Conservation (phyloP, 1,284 basidiomycete genomes). For the Earliella scabrosa region DNA sequence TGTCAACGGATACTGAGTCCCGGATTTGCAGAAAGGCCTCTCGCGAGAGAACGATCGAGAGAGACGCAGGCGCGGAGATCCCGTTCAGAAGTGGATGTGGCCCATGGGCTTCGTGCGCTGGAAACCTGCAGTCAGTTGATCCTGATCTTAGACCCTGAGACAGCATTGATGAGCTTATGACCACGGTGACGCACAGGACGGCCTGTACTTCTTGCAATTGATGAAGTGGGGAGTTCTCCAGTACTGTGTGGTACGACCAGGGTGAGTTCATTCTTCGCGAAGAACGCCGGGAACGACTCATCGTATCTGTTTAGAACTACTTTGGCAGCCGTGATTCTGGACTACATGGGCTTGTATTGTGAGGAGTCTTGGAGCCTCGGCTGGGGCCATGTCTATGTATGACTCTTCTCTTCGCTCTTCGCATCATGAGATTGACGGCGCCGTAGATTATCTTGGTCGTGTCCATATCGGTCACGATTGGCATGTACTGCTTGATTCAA, state of each 20-base stretch:
- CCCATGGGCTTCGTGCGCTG: constrained; percentile 67
- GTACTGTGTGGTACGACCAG: constrained; percentile 68
- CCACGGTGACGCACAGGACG: constrained; percentile 47
- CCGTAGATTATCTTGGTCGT: constrained; percentile 62
- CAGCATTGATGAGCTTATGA: too few species aligned
- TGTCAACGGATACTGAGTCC: not conserved
- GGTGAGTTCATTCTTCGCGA: constrained; percentile 49
- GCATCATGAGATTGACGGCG: not conserved
- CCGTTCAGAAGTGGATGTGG: constrained; percentile 69
- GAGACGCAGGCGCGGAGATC: constrained; percentile 46
- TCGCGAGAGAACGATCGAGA: constrained; percentile 56
- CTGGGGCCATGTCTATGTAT: constrained; percentile 74
- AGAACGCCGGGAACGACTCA: not conserved
- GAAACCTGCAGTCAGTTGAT: constrained; percentile 54
- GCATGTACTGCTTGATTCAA: constrained; percentile 84
- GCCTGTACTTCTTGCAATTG: constrained; percentile 73
- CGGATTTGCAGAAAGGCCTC: constrained; percentile 43
- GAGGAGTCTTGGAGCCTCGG: constrained; percentile 70
- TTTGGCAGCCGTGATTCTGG: constrained; percentile 63
- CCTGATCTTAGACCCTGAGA: too few species aligned
- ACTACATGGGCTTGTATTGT: constrained; percentile 73
- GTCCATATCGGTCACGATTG: constrained; percentile 76
- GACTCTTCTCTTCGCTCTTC: constrained; percentile 25
- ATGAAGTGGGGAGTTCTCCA: constrained; percentile 87
- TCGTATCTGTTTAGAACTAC: constrained; percentile 51